Base-by-base conservation (phyloP, 2,329 filamentous ascomycete species). In the Ophiosphaerella korrae region DNA sequence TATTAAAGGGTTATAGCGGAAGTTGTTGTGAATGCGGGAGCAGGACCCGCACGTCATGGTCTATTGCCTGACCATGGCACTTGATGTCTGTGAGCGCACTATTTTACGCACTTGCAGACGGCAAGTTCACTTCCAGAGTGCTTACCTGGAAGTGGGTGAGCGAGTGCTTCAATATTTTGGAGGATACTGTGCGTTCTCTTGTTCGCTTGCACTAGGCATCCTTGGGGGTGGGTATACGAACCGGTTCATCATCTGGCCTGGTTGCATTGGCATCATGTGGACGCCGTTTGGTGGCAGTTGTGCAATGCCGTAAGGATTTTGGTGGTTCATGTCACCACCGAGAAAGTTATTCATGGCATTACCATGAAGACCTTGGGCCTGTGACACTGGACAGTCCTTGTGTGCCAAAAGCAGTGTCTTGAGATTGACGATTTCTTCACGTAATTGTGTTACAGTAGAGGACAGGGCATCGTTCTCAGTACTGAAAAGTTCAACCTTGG, bases 321-420 rank as follows among this genome's bases (percentile, higher is more conserved):
- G 74, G 43, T 77, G 73, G 48, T 76, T 75, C 33, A 74, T 66
- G 47, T 78, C 75, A 48, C 71, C 70, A 35, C 78, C 77, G 24
- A 78, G 76, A 63, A 81, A 78, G 58, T 75, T 75, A 57, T 79
- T 78, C 75, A 81, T 80, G 11, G 75, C 75, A 66, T 77, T 71
- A 33, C 78, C 77, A 26, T 74, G 75, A 32, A 94, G 78, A 3
- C 89, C 88, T 73, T 97, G 92, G 39, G 90, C 87, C 71, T 95
- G 90, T 3, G 92, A 92, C 7, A 97, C 89, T 0, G 93, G 91
- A 63, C 94, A 97, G 72, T 97, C 93, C 72, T 97, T 97, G 75
- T 99, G 94, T 0, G 92, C 92, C 18, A 97, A 81, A 2, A 99
- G 80, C 0, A 97, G 80, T 0, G 92, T 96, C 79, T 97, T 97